Conservation (phyloP, 176 grass and related monocot species). For the Oryza glaberrima region DNA sequence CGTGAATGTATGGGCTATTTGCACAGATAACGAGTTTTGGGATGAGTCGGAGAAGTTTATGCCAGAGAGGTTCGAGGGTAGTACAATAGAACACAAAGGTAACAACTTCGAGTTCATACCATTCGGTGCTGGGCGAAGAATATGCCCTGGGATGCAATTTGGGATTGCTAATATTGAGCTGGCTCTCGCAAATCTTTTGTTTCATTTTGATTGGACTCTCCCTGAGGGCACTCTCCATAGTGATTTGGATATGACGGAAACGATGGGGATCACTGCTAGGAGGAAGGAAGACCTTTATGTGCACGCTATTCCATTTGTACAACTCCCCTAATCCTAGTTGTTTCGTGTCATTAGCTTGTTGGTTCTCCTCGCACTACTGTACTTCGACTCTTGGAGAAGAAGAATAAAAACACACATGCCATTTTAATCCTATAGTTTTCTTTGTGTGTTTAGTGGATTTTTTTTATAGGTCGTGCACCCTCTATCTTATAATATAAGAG, state of each 20-base stretch:
- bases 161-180: neutral
- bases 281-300: neutral
- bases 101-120: neutral
- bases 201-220: neutral
- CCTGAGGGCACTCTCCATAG: neutral
- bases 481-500: too few species aligned
- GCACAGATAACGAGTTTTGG: neutral
- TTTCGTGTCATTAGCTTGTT: neutral
- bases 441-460: too few species aligned
- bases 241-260: neutral
- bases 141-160: neutral
- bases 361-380: neutral
- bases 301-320: neutral
- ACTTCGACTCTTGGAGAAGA: neutral
- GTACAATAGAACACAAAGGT: neutral
- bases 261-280: neutral
- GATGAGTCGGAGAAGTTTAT: neutral
- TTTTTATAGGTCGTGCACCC: too few species aligned
- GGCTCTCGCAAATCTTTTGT: neutral
- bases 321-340: neutral
- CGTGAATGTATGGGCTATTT: constrained; percentile 16
- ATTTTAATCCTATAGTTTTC: too few species aligned
- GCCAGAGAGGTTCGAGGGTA: neutral
- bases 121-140: neutral
- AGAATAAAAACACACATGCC: neutral